phyloP scores from a whole-genome alignment of 306 rosid genomes.

The Amphicarpaea edgeworthii region DNA sequence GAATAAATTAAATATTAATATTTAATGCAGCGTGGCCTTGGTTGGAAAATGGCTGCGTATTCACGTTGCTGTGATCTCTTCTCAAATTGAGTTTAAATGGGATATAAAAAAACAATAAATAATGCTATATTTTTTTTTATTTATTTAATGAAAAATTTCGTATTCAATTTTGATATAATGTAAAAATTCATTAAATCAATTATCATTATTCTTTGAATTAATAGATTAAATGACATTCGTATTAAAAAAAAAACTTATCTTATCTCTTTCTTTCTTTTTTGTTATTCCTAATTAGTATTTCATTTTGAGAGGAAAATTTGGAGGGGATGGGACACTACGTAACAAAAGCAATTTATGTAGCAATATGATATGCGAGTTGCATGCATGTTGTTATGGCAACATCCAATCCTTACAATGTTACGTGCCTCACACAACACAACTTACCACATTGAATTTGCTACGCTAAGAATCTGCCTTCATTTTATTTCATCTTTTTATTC shows the following conservation, averaged over 20 bases:
- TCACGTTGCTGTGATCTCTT: no score
- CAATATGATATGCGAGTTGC: background rate
- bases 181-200: no score
- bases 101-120: constrained; percentile 13
- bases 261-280: no score
- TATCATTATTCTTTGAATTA: no score
- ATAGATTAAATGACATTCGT: no score
- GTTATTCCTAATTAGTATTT: no score
- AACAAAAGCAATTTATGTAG: background rate
- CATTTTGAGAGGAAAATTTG: no score
- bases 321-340: background rate
- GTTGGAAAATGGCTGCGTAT: no score
- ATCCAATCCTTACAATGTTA: constrained; percentile 40
- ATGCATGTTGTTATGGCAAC: constrained; percentile 35
- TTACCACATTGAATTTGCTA: constrained; percentile 45
- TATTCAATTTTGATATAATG: no score
- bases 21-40: constrained; percentile 24
- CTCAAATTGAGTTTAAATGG: constrained; percentile 15
- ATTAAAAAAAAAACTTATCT: no score
- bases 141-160: no score
- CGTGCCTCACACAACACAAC: constrained; percentile 65
- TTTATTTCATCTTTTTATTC: constrained; percentile 21
- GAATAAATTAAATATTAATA: background rate
- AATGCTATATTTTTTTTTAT: constrained; percentile 1
- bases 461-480: constrained; percentile 50